Evolutionary conservation across 1,284 basidiomycete species (phyloP).

Genomic region (Cryptococcus sp.): DNA sequence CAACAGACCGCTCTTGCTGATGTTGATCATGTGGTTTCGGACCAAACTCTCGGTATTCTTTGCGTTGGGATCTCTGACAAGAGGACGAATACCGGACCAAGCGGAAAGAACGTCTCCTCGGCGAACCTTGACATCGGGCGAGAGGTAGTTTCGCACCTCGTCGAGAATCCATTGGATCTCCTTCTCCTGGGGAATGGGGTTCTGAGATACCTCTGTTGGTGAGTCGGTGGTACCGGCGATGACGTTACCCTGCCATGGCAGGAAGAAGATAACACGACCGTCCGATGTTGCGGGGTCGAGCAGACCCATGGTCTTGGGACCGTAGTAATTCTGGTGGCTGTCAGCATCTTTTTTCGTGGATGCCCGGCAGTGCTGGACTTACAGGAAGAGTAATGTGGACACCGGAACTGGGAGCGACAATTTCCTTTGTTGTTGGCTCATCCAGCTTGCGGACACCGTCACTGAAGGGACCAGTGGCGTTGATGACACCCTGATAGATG

Average conservation of each 20-base stretch:
- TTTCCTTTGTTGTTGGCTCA: constrained; percentile 76
- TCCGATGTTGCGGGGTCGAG: constrained; percentile 95
- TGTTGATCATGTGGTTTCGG: constrained; percentile 91
- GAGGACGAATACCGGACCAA: constrained; percentile 88
- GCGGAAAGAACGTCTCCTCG: constrained; percentile 96
- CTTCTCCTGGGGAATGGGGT: constrained; percentile 85
- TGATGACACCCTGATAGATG: constrained; percentile 73
- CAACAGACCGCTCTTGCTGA: constrained; percentile 76
- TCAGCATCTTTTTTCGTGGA: neutral
- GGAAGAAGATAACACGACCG: constrained; percentile 97
- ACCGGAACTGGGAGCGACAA: constrained; percentile 89
- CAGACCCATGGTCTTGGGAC: constrained; percentile 91
- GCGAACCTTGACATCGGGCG: constrained; percentile 88
- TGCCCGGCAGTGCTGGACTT: constrained; percentile 7
- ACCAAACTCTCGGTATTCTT: constrained; percentile 86
- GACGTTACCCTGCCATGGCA: constrained; percentile 97
- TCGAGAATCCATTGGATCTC: constrained; percentile 97
- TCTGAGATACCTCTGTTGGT: constrained; percentile 71
- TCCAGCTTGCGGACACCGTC: constrained; percentile 86
- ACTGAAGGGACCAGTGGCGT: constrained; percentile 93
- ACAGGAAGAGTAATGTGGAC: constrained; percentile 91
- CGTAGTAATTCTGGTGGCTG: constrained; percentile 75
- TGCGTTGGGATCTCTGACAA: constrained; percentile 81
- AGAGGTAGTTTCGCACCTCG: constrained; percentile 79
- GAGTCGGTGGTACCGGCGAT: constrained; percentile 97